Conservation (phyloP, 768 basidiomycete species). For the Phlegmacium glaucopus region DNA sequence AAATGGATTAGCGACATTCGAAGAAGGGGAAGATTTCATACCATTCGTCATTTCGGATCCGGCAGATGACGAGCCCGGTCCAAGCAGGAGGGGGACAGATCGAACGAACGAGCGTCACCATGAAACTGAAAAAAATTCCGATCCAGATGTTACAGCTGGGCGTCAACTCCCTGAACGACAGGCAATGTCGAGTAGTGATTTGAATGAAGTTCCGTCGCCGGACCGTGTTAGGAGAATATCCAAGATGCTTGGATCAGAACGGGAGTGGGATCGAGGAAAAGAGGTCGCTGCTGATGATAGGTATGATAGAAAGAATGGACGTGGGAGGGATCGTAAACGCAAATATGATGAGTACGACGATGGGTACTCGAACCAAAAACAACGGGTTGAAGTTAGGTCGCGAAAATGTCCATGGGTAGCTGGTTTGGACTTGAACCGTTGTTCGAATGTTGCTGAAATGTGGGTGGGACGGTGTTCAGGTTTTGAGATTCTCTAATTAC, state of each 20-base stretch:
- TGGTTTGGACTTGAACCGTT: conserved; percentile 67
- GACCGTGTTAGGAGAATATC: conserved; percentile 6
- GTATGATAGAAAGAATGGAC: conserved; percentile 12
- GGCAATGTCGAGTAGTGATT: too few relatives aligned
- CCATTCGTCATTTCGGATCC: conserved; percentile 18
- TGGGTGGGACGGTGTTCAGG: conserved; percentile 35
- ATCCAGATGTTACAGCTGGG: too few relatives aligned
- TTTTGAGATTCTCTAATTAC: conserved; percentile 3
- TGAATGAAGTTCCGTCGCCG: not conserved
- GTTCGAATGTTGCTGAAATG: conserved; percentile 82
- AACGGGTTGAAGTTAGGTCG: conserved; percentile 46
- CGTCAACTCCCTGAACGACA: too few relatives aligned
- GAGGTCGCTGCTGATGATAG: conserved; percentile 19
- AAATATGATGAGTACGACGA: conserved; percentile 49
- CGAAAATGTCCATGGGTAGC: conserved; percentile 70
- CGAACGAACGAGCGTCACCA: not conserved
- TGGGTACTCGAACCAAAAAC: conserved; percentile 50
- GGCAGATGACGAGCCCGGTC: conserved; percentile 14
- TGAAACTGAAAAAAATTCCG: too few relatives aligned
- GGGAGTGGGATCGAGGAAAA: conserved; percentile 42
- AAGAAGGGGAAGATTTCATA: conserved; percentile 30
- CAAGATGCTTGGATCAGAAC: conserved; percentile 14
- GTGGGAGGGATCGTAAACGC: conserved; percentile 36
- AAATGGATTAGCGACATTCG: conserved; percentile 18
- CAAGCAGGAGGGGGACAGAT: conserved; percentile 9